These are phyloP conservation scores for Nevesoporus exiguus DNA, from an alignment of 768 basidiomycete genomes.

Conservation along the genomic window DNA sequence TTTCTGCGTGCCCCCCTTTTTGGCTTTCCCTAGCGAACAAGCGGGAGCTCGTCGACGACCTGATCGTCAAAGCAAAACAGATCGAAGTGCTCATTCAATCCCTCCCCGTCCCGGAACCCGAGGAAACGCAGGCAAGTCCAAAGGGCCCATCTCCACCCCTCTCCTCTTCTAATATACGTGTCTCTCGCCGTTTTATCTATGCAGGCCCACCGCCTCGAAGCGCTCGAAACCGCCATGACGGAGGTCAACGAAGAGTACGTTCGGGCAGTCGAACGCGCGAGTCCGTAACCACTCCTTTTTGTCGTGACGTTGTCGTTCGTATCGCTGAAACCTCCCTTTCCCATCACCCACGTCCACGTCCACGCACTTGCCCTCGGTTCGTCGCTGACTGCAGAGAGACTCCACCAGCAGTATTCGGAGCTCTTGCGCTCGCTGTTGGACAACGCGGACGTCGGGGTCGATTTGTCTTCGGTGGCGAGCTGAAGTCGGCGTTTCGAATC, in stretches of 20 bases:
- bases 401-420: slow-evolving; percentile 60
- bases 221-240: slow-evolving; percentile 67
- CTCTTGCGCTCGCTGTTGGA: slow-evolving; percentile 54
- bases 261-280: slow-evolving; percentile 68
- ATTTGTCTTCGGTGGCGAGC: slow-evolving; percentile 9
- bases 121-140: slow-evolving; percentile 58
- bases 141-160: too few species aligned
- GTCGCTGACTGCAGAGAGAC: slow-evolving; percentile 41
- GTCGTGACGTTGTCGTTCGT: neutral
- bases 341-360: neutral
- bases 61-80: slow-evolving; percentile 86
- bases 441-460: slow-evolving; percentile 43
- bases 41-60: slow-evolving; percentile 78
- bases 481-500: neutral
- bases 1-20: neutral
- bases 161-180: too few species aligned
- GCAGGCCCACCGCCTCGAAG: slow-evolving; percentile 64
- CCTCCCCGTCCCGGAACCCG: slow-evolving; percentile 73
- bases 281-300: slow-evolving; percentile 43
- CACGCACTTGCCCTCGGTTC: too few species aligned
- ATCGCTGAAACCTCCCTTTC: neutral
- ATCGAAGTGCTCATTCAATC: slow-evolving; percentile 81
- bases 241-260: slow-evolving; percentile 74
- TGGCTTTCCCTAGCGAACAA: slow-evolving; percentile 58
- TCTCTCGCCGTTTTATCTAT: neutral